Conservation (phyloP, 2,329 filamentous ascomycete species). For the Drechmeria coniospora region DNA sequence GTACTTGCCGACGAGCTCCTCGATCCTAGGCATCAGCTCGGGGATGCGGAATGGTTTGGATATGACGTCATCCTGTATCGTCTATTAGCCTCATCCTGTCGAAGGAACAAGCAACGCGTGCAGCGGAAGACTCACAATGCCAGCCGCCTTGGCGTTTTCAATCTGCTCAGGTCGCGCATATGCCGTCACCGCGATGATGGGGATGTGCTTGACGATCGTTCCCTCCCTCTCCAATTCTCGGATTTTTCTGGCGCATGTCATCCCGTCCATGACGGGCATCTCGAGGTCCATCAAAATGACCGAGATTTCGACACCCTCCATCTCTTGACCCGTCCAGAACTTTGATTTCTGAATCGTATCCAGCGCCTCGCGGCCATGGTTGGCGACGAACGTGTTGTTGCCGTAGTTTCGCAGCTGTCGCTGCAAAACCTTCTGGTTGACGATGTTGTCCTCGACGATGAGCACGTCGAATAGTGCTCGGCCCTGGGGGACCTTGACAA, state of each 20-base stretch:
- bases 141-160: conserved; percentile 51
- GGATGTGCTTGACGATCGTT: conserved; percentile 49
- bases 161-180: conserved; percentile 66
- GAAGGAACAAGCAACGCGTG: not conserved
- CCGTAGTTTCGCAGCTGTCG: conserved; percentile 45
- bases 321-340: conserved; percentile 36
- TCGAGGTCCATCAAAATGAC: conserved; percentile 69
- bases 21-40: conserved; percentile 54
- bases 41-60: conserved; percentile 66
- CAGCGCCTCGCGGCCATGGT: conserved; percentile 48
- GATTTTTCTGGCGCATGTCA: conserved; percentile 56
- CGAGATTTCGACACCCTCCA: conserved; percentile 37
- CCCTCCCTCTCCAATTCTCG: conserved; percentile 50
- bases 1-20: conserved; percentile 34
- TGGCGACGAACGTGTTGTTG: conserved; percentile 45
- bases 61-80: conserved; percentile 50
- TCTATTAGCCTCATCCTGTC: conserved; percentile 1
- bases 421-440: conserved; percentile 50
- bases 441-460: conserved; percentile 53
- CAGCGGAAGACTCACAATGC: conserved; percentile 43
- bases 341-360: conserved; percentile 39
- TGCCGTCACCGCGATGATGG: conserved; percentile 70
- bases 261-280: conserved; percentile 74
- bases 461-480: conserved; percentile 35
- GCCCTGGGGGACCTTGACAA: not conserved